Percentiles rank a stretch among this genome's conserved stretches.
Conservation (phyloP, 2,329 filamentous ascomycete species). For the Pseudocercospora cruenta region DNA sequence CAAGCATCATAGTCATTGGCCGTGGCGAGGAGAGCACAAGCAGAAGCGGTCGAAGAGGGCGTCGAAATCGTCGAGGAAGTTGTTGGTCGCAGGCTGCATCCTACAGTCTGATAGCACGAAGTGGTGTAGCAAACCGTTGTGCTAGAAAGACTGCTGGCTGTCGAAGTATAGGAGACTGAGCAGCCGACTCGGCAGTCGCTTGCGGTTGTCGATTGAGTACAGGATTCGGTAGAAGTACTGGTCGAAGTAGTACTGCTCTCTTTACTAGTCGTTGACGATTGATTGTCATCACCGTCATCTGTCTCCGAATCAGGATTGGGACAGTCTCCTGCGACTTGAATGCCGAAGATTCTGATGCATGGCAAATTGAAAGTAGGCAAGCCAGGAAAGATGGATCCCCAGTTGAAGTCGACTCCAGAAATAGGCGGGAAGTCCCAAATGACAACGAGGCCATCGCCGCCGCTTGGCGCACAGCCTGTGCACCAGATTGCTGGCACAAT, state of each 20-base stretch:
- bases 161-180: slow-evolving; percentile 13
- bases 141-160: slow-evolving; percentile 10
- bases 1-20: slow-evolving; percentile 12
- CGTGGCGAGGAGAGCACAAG: slow-evolving; percentile 1
- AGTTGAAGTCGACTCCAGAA: slow-evolving; percentile 9
- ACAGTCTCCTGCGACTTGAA: slow-evolving; percentile 17
- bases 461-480: slow-evolving; percentile 5
- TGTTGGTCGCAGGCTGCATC: slow-evolving; percentile 8
- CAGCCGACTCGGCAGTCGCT: slow-evolving; percentile 20
- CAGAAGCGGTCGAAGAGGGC: slow-evolving; percentile 6
- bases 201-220: slow-evolving; percentile 16
- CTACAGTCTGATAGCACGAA: slow-evolving; percentile 9
- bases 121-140: slow-evolving; percentile 20
- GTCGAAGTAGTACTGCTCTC: background rate
- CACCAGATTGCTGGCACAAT: slow-evolving; percentile 18
- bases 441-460: slow-evolving; percentile 9
- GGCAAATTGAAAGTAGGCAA: slow-evolving; percentile 18
- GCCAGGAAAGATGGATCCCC: slow-evolving; percentile 15
- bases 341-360: slow-evolving; percentile 20
- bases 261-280: background rate
- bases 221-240: slow-evolving; percentile 7
- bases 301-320: slow-evolving; percentile 12
- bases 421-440: slow-evolving; percentile 19
- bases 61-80: slow-evolving; percentile 13
- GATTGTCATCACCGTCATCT: slow-evolving; percentile 6